Conservation (phyloP, 768 basidiomycete species). For the Trametes maxima region DNA sequence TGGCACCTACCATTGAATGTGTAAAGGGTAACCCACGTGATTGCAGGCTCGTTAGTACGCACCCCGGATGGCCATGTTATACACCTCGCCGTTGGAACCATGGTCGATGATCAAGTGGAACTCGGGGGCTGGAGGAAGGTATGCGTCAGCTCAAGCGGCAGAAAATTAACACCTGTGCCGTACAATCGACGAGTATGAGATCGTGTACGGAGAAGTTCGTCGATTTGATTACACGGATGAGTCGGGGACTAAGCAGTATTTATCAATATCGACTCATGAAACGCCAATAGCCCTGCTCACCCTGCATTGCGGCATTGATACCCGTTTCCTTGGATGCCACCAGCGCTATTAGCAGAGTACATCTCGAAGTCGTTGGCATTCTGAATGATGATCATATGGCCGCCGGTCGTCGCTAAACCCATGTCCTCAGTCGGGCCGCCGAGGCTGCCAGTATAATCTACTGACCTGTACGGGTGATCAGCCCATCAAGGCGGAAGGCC, state of each 20-base stretch:
- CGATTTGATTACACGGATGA: constrained; percentile 33
- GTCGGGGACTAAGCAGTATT: constrained; percentile 25
- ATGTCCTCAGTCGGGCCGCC: neutral
- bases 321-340: constrained; percentile 35
- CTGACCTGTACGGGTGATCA: constrained; percentile 34
- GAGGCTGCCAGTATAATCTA: neutral
- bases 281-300: constrained; percentile 7
- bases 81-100: constrained; percentile 35
- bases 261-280: neutral
- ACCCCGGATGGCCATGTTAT: constrained; percentile 36
- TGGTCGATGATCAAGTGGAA: constrained; percentile 35
- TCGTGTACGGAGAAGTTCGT: constrained; percentile 37
- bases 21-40: neutral
- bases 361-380: constrained; percentile 37
- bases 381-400: constrained; percentile 35
- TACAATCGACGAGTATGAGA: constrained; percentile 36
- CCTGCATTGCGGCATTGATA: constrained; percentile 35
- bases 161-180: neutral
- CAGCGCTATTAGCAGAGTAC: constrained; percentile 33
- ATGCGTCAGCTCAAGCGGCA: neutral
- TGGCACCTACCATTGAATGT: constrained; percentile 7
- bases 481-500: constrained; percentile 36
- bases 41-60: neutral
- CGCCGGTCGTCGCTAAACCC: constrained; percentile 26
- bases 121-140: constrained; percentile 26